Base-by-base conservation (phyloP, 2,329 filamentous ascomycete species). In the Calycina herbarum region DNA sequence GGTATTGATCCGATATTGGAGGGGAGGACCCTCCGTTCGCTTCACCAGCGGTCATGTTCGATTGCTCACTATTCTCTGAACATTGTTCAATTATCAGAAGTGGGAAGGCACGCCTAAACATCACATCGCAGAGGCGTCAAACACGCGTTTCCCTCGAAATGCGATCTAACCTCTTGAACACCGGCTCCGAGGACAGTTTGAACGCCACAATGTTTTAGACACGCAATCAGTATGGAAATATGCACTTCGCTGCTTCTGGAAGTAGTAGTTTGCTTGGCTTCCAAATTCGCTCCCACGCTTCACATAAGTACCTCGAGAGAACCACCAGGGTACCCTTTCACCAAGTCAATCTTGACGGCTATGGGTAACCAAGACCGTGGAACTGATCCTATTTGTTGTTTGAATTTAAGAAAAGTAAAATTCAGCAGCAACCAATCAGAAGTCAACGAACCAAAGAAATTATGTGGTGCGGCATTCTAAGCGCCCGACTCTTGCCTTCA, bases 221-320 rank as follows among this genome's bases (percentile, higher is more conserved):
- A 35, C 27, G 27, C 35, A 11, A 10, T 38, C 15, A 29, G 38
- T 27, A 35, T 20, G 27, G n/a, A 54, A 20, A 24, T 57, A 65
- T 62, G 63, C 63, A 58, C 27, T 59, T 27, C 38, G 63, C 59
- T 62, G 20, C 51, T 58, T 65, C 51, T 62, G 63, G 63, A 62
- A 62, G 15, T 45, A 45, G 27, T 31, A 42, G 48, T 31, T 63
- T 57, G 31, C 61, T 63, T 57, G 61, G 61, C 61, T 40, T 63
- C 20, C 45, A 51, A 24, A 51, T 51, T 51, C n/a, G 45, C 45
- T 51, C n/a, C 20, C n/a, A 10, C n/a, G 45, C 20, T 51, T n/a
- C 42, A n/a, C 17, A 48, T 7, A 33, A 8, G 31, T 33, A 48
- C 6, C 42, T 51, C 45, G n/a, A 51, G 20, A 51, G 45, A 24